Evolutionary conservation across 2,329 filamentous ascomycete species (phyloP).

Genomic region (Botrytis pseudocinerea): DNA sequence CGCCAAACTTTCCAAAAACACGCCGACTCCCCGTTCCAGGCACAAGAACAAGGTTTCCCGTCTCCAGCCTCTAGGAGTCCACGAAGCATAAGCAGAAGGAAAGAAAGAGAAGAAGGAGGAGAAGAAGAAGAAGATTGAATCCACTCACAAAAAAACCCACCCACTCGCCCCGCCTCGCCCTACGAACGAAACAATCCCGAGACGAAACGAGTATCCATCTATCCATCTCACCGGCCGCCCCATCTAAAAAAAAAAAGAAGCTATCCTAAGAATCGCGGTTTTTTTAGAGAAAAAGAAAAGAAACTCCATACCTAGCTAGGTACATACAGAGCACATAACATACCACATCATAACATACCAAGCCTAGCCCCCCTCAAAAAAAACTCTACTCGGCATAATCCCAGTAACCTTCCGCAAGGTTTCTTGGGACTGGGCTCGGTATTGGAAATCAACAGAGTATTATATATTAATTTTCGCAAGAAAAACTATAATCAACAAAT

Average conservation of each 20-base stretch:
- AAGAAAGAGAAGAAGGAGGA: no score
- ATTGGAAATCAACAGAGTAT: neutral
- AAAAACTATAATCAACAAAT: neutral
- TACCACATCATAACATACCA: neutral
- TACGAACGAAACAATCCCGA: conserved; percentile 8
- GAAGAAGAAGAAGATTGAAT: neutral
- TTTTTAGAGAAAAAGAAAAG: neutral
- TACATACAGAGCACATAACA: neutral
- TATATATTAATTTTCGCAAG: neutral
- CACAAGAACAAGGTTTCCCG: neutral
- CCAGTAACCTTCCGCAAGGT: neutral
- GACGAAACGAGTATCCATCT: neutral
- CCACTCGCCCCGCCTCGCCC: neutral
- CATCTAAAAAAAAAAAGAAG: neutral
- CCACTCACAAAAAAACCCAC: neutral
- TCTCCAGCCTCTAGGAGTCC: neutral
- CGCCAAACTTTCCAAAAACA: neutral
- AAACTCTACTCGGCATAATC: conserved; percentile 4
- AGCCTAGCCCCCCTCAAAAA: neutral
- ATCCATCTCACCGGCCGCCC: conserved; percentile 1
- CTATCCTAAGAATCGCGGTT: neutral
- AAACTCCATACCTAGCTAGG: neutral
- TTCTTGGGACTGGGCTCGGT: neutral
- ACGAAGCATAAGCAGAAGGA: neutral
- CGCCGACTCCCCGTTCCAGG: neutral